These are phyloP conservation scores for Penicillium polonicum DNA, from an alignment of 2,329 filamentous ascomycete genomes.

Conservation along the genomic window DNA sequence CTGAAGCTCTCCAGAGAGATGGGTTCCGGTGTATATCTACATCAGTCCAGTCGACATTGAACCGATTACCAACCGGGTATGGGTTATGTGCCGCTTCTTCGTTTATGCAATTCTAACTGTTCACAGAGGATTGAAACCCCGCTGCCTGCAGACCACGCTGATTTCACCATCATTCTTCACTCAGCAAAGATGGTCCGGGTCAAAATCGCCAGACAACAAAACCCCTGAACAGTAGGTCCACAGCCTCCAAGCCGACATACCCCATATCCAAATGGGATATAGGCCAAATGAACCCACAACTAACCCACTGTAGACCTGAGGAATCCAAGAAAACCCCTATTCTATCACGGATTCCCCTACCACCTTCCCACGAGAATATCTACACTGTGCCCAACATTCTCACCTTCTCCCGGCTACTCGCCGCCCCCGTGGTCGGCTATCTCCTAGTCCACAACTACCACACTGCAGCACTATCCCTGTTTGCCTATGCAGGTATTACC, in stretches of 20 bases:
- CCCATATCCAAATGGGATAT: background rate
- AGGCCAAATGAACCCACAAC: background rate
- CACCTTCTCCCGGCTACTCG: constrained; percentile 79
- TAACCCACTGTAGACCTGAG: constrained; percentile 19
- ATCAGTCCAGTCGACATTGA: constrained; percentile 1
- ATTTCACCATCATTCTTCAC: constrained; percentile 7
- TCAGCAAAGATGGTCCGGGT: constrained; percentile 26
- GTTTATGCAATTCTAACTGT: background rate
- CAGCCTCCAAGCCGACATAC: background rate
- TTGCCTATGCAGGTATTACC: constrained; percentile 86
- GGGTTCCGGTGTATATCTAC: constrained; percentile 13
- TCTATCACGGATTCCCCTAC: constrained; percentile 33
- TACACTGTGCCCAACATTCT: constrained; percentile 95
- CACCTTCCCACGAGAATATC: constrained; percentile 73
- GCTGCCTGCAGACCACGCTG: background rate
- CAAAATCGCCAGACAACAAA: constrained; percentile 24
- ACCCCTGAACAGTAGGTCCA: constrained; percentile 20
- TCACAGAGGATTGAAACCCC: constrained; percentile 6
- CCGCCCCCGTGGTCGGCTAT: constrained; percentile 84
- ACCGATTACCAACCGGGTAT: constrained; percentile 14
- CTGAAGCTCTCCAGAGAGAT: background rate
- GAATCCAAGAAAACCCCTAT: constrained; percentile 31
- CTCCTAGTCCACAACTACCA: constrained; percentile 81
- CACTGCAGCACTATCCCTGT: constrained; percentile 75
- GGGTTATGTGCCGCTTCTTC: background rate